Base-by-base conservation (phyloP, 2,329 filamentous ascomycete genomes). In the Penicillium sp. region DNA sequence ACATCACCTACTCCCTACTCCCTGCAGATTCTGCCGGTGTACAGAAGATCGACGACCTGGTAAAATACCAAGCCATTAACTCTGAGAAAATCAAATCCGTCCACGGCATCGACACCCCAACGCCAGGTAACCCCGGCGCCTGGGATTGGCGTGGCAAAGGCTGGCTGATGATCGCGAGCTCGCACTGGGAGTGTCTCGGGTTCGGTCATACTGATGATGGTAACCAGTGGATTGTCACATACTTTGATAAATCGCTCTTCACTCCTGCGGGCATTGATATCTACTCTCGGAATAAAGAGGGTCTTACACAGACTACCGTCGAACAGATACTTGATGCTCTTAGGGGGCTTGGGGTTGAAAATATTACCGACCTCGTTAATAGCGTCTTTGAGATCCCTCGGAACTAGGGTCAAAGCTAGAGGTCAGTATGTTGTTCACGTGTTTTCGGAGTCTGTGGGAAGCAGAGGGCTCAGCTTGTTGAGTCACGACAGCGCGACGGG, bases 141-240 rank as follows among this genome's bases (percentile, higher is more conserved):
- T 87, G 85, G 82, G 76, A 84, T 60, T 95, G 88, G 88, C 76
- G 86, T 41, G 88, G 88, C 8, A 87, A 82, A 61, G 85, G 87
- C 8, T 80, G 77, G 79, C 69, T 95, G 53, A 78, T 77, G 64
- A 82, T 91, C 57, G 84, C 86, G 24, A 78, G 75, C 15, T 84
- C 80, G 40, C 82, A 88, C 62, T 95, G 88, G 88, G 87, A 95
- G 74, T 72, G 51, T 24, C 48, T 60, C 19, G 58, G 58, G 3
- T 59, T 56, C 42, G 58, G 57, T 4, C 39, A 52, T 7, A 17
- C 17, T 17, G 56, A 50, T 29, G 69, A 69, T 67, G 76, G 77
- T 58, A 55, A 56, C 15, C 58, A 71, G 31, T 95, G 87, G 86
- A 81, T 80, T 1, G 86, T 95, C 13, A 94, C 87, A 4, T 91